Conservation (phyloP, 2,329 filamentous ascomycete genomes). For the Pyrenochaeta sp. region DNA sequence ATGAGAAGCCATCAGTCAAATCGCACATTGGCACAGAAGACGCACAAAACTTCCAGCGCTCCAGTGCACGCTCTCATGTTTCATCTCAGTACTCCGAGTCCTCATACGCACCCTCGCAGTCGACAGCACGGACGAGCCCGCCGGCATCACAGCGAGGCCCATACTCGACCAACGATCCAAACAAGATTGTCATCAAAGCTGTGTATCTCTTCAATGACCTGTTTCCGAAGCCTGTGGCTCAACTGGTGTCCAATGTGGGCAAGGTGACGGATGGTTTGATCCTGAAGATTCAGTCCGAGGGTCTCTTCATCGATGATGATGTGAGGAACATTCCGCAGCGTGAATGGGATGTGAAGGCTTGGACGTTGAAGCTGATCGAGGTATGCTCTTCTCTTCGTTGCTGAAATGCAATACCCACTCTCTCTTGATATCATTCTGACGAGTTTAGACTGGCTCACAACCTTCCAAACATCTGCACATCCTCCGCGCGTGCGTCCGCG, state of each 20-base stretch:
- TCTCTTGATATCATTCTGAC: conserved; percentile 13
- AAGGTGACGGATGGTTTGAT: conserved; percentile 91
- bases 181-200: conserved; percentile 94
- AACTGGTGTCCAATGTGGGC: conserved; percentile 83
- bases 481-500: conserved; percentile 64
- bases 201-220: conserved; percentile 93
- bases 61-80: conserved; percentile 49
- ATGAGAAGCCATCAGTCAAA: conserved; percentile 61
- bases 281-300: conserved; percentile 89
- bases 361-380: conserved; percentile 93
- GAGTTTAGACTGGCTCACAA: conserved; percentile 51
- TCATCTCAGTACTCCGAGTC: conserved; percentile 75
- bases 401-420: no score
- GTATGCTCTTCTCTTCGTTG: conserved; percentile 25
- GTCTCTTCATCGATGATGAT: conserved; percentile 96
- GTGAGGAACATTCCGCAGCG: conserved; percentile 88
- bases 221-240: conserved; percentile 87
- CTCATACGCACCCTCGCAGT: conserved; percentile 84
- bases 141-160: conserved; percentile 78
- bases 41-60: conserved; percentile 37
- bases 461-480: conserved; percentile 58
- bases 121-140: conserved; percentile 82
- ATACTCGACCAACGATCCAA: conserved; percentile 87
- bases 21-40: conserved; percentile 65
- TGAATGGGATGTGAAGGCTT: conserved; percentile 98